Evolutionary conservation across 2,329 filamentous ascomycete species (phyloP).

Genomic region (Botrytis cinerea): DNA sequence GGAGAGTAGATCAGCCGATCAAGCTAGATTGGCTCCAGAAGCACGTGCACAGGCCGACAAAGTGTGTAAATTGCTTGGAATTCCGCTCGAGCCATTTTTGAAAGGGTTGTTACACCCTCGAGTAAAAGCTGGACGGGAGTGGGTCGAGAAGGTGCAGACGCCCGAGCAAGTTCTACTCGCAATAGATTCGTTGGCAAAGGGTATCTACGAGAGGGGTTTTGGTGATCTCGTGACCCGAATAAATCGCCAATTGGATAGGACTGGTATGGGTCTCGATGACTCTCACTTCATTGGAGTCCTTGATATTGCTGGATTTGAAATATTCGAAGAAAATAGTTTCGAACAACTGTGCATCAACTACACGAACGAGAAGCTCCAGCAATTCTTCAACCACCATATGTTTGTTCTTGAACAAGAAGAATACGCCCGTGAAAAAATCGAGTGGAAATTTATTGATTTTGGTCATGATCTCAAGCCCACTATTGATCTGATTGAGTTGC

Average conservation of each 20-base stretch:
- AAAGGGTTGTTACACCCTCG: constrained; percentile 87
- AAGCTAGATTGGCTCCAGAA: constrained; percentile 78
- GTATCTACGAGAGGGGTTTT: constrained; percentile 96
- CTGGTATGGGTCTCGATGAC: constrained; percentile 79
- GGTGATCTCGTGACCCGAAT: constrained; percentile 90
- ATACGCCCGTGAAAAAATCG: constrained; percentile 94
- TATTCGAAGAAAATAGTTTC: constrained; percentile 97
- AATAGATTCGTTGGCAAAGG: constrained; percentile 90
- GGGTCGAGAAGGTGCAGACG: constrained; percentile 98
- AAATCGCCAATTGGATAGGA: constrained; percentile 88
- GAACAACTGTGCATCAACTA: constrained; percentile 99
- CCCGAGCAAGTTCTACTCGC: constrained; percentile 91
- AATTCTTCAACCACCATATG: constrained; percentile 99
- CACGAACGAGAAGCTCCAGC: constrained; percentile 97
- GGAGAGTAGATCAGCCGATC: constrained; percentile 87
- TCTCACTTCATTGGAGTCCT: constrained; percentile 96
- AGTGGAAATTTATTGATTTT: constrained; percentile 99
- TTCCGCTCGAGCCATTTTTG: constrained; percentile 80
- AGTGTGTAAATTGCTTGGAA: constrained; percentile 82
- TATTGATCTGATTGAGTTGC: constrained; percentile 92
- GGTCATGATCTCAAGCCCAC: constrained; percentile 95
- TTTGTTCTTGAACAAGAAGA: constrained; percentile 98
- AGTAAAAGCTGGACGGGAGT: constrained; percentile 94
- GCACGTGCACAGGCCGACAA: constrained; percentile 73
- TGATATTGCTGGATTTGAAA: constrained; percentile 98